Evolutionary conservation across 1,284 basidiomycete species (phyloP).

Genomic region (Rhodotorula sp.): DNA sequence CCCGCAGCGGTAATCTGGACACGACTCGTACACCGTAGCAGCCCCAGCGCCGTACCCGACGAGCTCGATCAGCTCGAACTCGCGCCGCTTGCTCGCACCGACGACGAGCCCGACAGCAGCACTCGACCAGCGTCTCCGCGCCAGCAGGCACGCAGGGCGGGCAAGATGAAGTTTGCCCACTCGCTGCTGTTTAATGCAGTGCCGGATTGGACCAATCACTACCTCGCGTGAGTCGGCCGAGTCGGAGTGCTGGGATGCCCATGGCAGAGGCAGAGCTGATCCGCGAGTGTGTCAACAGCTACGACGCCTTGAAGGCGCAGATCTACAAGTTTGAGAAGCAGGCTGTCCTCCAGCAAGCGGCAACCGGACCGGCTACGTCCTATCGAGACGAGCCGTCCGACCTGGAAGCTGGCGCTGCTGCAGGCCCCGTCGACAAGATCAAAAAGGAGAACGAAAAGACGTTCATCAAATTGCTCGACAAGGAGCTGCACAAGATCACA

Average conservation of each 20-base stretch:
- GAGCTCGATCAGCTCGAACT: background rate
- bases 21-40: no score
- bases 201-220: constrained; percentile 91
- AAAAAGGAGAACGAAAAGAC: constrained; percentile 50
- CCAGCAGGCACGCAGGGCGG: background rate
- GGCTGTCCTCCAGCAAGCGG: constrained; percentile 45
- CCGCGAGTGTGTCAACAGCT: constrained; percentile 53
- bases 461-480: constrained; percentile 74
- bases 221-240: constrained; percentile 65
- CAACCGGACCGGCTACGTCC: constrained; percentile 56
- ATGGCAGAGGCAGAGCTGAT: background rate
- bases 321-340: constrained; percentile 73
- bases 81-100: background rate
- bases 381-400: constrained; percentile 48
- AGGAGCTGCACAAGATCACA: constrained; percentile 78
- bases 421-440: constrained; percentile 15
- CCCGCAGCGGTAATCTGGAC: no score
- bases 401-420: background rate
- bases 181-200: constrained; percentile 91
- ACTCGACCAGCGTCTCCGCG: background rate
- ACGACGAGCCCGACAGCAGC: background rate
- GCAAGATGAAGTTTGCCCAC: constrained; percentile 53
- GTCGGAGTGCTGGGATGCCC: no score
- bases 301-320: constrained; percentile 79
- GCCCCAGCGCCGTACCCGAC: no score